Conservation (phyloP, 495 filamentous ascomycete genomes). For the Aspergillus funiculosus region DNA sequence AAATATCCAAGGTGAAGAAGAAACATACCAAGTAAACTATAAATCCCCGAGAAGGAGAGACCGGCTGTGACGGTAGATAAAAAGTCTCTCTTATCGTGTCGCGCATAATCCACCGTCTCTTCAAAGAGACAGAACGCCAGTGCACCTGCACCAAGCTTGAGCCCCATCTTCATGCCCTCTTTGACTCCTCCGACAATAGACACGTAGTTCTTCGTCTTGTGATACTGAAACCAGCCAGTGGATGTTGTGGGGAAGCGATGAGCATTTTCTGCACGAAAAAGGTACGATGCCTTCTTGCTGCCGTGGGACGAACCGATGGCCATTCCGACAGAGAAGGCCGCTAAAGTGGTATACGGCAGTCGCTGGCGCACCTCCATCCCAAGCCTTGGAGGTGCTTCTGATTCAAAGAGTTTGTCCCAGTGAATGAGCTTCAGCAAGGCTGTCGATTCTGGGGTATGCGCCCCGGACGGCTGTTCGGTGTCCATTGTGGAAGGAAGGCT, state of each 20-base stretch:
- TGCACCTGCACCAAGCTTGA: conserved; percentile 59
- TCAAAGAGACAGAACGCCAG: conserved; percentile 69
- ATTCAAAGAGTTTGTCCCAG: conserved; percentile 43
- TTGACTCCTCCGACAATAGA: conserved; percentile 64
- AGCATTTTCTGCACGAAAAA: conserved; percentile 91
- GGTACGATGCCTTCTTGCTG: conserved; percentile 62
- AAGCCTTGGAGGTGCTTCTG: conserved; percentile 50
- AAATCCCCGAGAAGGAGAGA: conserved; percentile 73
- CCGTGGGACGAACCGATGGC: conserved; percentile 67
- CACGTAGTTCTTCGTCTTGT: conserved; percentile 94
- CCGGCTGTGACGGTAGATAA: conserved; percentile 73
- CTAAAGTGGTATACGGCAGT: conserved; percentile 52
- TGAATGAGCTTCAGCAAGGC: conserved; percentile 28
- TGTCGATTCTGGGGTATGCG: conserved; percentile 17
- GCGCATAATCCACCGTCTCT: conserved; percentile 73
- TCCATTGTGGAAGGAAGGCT: conserved; percentile 23
- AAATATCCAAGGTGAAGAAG: not conserved
- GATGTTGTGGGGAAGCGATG: conserved; percentile 79
- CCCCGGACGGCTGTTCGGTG: conserved; percentile 14
- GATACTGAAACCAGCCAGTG: conserved; percentile 92
- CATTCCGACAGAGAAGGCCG: conserved; percentile 60
- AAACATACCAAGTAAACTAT: conserved; percentile 76
- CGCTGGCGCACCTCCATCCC: conserved; percentile 58
- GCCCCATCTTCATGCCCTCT: conserved; percentile 71
- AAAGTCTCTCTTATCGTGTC: conserved; percentile 61